These are phyloP conservation scores for Penicillium sp. DNA, from an alignment of 2,329 filamentous ascomycete genomes.

Conservation along the genomic window DNA sequence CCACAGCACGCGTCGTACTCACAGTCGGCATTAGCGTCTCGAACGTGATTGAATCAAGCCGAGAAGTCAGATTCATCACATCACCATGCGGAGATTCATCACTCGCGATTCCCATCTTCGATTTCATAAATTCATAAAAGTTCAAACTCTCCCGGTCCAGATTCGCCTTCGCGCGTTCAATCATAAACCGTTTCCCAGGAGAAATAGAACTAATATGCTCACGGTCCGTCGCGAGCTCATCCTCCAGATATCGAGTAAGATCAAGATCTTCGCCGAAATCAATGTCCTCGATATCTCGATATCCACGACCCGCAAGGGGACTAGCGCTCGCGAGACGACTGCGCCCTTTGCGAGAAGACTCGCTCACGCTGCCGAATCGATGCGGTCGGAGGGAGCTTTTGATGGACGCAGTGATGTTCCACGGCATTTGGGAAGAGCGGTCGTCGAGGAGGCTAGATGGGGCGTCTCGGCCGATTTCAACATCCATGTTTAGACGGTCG, in stretches of 20 bases:
- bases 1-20: slow-evolving; percentile 59
- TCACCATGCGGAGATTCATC: neutral
- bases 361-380: slow-evolving; percentile 38
- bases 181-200: slow-evolving; percentile 25
- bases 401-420: slow-evolving; percentile 62
- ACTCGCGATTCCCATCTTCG: slow-evolving; percentile 39
- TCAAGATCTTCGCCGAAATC: slow-evolving; percentile 29
- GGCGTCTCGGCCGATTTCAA: slow-evolving; percentile 72
- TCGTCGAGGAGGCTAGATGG: slow-evolving; percentile 68
- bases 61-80: neutral
- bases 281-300: slow-evolving; percentile 1
- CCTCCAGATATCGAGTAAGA: slow-evolving; percentile 35
- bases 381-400: slow-evolving; percentile 53
- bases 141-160: slow-evolving; percentile 63
- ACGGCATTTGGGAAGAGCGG: slow-evolving; percentile 66
- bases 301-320: slow-evolving; percentile 57
- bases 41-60: slow-evolving; percentile 57
- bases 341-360: slow-evolving; percentile 34
- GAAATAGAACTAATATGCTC: slow-evolving; percentile 43
- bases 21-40: slow-evolving; percentile 65
- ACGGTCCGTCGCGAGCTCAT: slow-evolving; percentile 29
- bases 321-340: slow-evolving; percentile 60
- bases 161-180: slow-evolving; percentile 36
- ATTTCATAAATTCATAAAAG: slow-evolving; percentile 62
- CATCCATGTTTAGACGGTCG: slow-evolving; percentile 37